Base-by-base conservation (phyloP, 352 stramenopile genomes). In the Phytopythium oedochilum region DNA sequence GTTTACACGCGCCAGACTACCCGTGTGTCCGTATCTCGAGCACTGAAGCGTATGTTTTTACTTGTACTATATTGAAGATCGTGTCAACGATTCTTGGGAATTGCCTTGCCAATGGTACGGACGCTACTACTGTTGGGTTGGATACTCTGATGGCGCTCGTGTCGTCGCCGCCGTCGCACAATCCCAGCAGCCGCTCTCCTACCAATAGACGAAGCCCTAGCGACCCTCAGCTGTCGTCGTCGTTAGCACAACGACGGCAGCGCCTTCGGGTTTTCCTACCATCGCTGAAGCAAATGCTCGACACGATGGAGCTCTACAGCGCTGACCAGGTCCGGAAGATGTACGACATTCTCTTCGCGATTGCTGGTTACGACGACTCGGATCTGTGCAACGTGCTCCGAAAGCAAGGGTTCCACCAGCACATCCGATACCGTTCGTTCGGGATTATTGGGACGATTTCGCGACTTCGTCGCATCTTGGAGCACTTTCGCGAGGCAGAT, bases 391-490 rank as follows among this genome's bases (percentile, higher is more conserved):
- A 81, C 32, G 71, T 64, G 12, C 38, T 86, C 12, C 60, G 75
- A 4, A 88, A 88, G 46, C 72, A 86, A 48, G 54, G 57, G 7
- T 83, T 68, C 38, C 75, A 86, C 39, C 75, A 83, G 58, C 75
- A 88, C 20, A 57, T 64, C 10, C 66, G 70, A 5, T 86, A 83
- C 59, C 67, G 70, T 2, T 65, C 56, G 5, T 75, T 73, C 23
- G 78, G 78, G 0, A 81, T 88, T 32, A 64, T 88, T 23, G 78
- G 61, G 8, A 47, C 73, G 3, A 68, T 78, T 18, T 60, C 65
- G n/a, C 61, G 64, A 14, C 55, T 75, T 48, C 79, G 70, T 36
- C 52, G 59, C 1, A 20, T 78, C 38, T 31, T 81, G 23, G 55
- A 53, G 18, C 53, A 59, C 29, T 61, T 70, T 56, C 51, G 57